Conservation (phyloP, 2,329 filamentous ascomycete species). For the Myriangium duriaei region DNA sequence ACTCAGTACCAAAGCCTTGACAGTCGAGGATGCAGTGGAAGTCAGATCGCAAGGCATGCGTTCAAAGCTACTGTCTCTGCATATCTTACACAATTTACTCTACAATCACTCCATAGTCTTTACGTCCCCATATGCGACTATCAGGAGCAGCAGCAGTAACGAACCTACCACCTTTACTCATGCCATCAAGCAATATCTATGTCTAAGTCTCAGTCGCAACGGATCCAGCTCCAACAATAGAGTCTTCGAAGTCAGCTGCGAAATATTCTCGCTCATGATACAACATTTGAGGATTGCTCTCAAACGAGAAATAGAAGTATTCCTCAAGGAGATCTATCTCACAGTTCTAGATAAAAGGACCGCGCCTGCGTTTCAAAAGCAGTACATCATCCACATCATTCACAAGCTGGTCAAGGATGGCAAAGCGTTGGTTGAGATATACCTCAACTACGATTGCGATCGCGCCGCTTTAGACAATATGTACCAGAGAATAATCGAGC, state of each 20-base stretch:
- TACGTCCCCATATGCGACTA: constrained; percentile 80
- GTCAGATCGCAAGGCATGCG: constrained; percentile 91
- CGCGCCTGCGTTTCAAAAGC: constrained; percentile 79
- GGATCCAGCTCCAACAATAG: constrained; percentile 83
- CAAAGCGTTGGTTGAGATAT: constrained; percentile 80
- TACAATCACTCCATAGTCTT: constrained; percentile 91
- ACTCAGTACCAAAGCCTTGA: constrained; percentile 80
- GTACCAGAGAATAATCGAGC: constrained; percentile 87
- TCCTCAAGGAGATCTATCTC: constrained; percentile 93
- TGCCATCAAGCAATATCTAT: constrained; percentile 93
- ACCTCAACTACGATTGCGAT: constrained; percentile 97
- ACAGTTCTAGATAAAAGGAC: constrained; percentile 79
- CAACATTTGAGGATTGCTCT: constrained; percentile 87
- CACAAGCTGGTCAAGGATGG: constrained; percentile 76
- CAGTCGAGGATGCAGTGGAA: constrained; percentile 84
- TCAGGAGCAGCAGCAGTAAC: constrained; percentile 78
- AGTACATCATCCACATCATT: constrained; percentile 78
- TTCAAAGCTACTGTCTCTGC: constrained; percentile 87
- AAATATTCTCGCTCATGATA: constrained; percentile 96
- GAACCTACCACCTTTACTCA: constrained; percentile 84
- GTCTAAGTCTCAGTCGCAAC: constrained; percentile 86
- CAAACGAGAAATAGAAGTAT: constrained; percentile 98
- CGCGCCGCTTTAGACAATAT: constrained; percentile 87
- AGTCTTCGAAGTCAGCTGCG: constrained; percentile 90
- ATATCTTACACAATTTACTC: constrained; percentile 87